phyloP scores from a whole-genome alignment of 148 eudicot genomes.

The Rhododendron vialii region DNA sequence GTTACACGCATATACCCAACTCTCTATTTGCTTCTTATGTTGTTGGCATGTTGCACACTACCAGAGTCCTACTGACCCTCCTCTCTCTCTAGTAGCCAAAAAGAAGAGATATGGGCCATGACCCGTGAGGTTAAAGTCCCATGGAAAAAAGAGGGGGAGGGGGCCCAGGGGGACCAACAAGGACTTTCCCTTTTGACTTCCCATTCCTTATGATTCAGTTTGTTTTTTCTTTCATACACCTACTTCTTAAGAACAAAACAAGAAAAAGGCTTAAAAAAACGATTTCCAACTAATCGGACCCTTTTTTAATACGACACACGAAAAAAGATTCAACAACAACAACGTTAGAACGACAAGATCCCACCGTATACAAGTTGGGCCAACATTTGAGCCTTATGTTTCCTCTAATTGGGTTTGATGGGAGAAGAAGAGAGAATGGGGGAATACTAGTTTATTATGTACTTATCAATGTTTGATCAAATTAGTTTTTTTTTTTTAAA shows the following conservation, averaged over 20 bases:
- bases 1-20: too few relatives aligned
- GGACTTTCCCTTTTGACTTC: background rate
- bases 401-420: background rate
- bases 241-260: too few relatives aligned
- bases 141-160: background rate
- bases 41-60: too few relatives aligned
- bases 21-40: too few relatives aligned
- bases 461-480: too few relatives aligned
- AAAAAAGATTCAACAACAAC: too few relatives aligned
- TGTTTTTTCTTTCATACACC: background rate
- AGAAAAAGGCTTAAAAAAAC: too few relatives aligned
- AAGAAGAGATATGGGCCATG: background rate
- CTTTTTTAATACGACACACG: too few relatives aligned
- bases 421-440: background rate
- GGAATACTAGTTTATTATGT: too few relatives aligned
- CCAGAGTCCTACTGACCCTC: background rate
- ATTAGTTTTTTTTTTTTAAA: too few relatives aligned
- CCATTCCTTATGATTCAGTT: background rate
- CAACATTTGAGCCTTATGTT: background rate
- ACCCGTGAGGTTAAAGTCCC: background rate
- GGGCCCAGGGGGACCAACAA: background rate
- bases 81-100: background rate
- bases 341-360: background rate
- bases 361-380: background rate
- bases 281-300: too few relatives aligned